These are phyloP conservation scores for Conidiobolus incongruus DNA, from an alignment of 371 early-diverging fungal species.

Conservation along the genomic window DNA sequence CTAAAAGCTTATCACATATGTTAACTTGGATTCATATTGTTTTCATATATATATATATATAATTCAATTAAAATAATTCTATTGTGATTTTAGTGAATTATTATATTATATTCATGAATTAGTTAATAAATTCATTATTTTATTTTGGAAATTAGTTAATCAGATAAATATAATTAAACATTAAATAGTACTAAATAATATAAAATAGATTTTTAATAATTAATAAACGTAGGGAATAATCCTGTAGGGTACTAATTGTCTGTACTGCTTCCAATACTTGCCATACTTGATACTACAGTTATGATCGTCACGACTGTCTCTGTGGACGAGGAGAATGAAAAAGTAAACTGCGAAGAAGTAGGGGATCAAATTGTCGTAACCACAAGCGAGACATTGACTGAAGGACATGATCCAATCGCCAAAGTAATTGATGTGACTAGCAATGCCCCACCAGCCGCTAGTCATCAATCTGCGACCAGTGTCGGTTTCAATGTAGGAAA, in stretches of 20 bases:
- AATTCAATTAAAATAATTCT: no score
- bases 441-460: conserved; percentile 83
- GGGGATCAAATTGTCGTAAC: conserved; percentile 50
- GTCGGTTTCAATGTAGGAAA: conserved; percentile 58
- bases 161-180: no score
- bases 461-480: conserved; percentile 56
- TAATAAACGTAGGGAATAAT: conserved; percentile 40
- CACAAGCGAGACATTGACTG: conserved; percentile 12
- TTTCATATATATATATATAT: no score
- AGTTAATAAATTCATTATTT: no score
- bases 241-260: conserved; percentile 53
- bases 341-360: conserved; percentile 87
- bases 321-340: conserved; percentile 64
- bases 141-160: no score
- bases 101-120: no score
- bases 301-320: conserved; percentile 68
- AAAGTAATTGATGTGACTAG: conserved; percentile 81
- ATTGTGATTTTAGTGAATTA: no score
- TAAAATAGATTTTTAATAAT: background rate
- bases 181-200: no score
- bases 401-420: conserved; percentile 13
- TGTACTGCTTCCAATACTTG: conserved; percentile 76
- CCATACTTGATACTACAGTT: conserved; percentile 82
- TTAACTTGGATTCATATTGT: no score
- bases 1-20: no score